A percentile compares a stretch with the other conserved stretches of the same genome.
Conservation (phyloP, 202 grass and related monocot species). For the Hordeum pubiflorum region DNA sequence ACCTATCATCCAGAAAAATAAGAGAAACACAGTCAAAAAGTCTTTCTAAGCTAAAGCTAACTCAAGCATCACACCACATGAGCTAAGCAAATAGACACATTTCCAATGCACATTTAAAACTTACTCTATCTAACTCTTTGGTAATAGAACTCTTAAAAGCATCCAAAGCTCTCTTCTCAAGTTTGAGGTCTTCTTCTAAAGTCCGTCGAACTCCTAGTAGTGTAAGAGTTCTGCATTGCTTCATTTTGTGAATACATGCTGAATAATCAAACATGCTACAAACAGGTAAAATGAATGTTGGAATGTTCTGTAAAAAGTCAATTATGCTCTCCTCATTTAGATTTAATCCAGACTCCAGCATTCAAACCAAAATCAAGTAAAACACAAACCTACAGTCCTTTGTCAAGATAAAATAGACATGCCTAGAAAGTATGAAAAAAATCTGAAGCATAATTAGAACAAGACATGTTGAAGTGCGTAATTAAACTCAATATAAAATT, state of each 20-base stretch:
- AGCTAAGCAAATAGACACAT: background rate
- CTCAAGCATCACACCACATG: constrained; percentile 17
- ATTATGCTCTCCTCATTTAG: background rate
- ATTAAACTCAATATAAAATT: background rate
- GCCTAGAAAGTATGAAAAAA: background rate
- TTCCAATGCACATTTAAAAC: background rate
- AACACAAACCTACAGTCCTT: background rate
- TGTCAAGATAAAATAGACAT: constrained; percentile 4
- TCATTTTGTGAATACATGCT: constrained; percentile 30
- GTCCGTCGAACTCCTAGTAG: constrained; percentile 70
- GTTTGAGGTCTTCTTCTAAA: constrained; percentile 87
- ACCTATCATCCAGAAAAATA: constrained; percentile 37
- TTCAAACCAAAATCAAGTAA: constrained; percentile 24
- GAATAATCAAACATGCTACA: constrained; percentile 19
- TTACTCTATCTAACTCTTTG: constrained; percentile 62
- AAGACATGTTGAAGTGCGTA: background rate
- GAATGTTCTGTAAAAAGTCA: background rate
- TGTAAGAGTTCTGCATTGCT: constrained; percentile 69
- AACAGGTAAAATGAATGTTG: background rate
- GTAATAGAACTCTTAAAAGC: constrained; percentile 59
- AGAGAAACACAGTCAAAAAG: constrained; percentile 2
- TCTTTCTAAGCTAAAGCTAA: constrained; percentile 9
- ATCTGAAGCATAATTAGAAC: background rate
- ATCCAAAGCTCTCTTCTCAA: constrained; percentile 77
- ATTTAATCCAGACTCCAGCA: background rate